Base-by-base conservation (phyloP, 306 rosid species). In the Prunus fruticosa region DNA sequence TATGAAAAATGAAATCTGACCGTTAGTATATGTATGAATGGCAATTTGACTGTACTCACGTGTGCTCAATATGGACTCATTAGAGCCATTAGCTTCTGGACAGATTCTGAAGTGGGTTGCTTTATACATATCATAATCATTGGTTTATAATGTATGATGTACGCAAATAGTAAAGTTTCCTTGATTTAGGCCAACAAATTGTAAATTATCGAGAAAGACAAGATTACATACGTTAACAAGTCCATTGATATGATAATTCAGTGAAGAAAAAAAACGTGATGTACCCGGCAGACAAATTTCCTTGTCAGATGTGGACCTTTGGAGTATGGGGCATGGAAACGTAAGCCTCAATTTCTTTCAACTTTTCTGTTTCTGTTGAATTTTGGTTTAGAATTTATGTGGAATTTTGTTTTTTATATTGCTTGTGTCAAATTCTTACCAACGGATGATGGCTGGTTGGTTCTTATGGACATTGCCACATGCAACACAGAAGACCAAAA, bases 131-230 rank as follows among this genome's bases (percentile, higher is more conserved):
- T 38, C 43, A 38, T 38, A 7, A 38, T 38, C 9, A 38, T 38
- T 38, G 43, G 43, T 38, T 38, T 38, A 38, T 38, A 7, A 38
- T 38, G 43, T 38, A 1, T 38, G 43, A 6, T 38, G 43, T 38
- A 38, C 9, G 43, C 43, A 38, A 38, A 38, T 38, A 6, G 43
- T 38, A 6, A 38, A 6, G 8, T 6, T 38, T 38, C 43, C 43
- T 38, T 7, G 43, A 38, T 51, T 51, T 51, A 51, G 19, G 56
- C 8, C 22, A 19, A 11, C 53, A 43, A 66, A 19, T 46, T 67
- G 32, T 67, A 67, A 67, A 67, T 43, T 67, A 41, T 72, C 25
- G 8, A 57, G 66, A 73, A 50, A 50, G 32, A 69, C 27, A 69
- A 70, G 62, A 23, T 20, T 2, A 7, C 43, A 38, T 38, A 38